A percentile compares a stretch with the other conserved stretches of the same genome.
Conservation (phyloP, 345 rosid genomes). For the Melaleuca quinquenervia region DNA sequence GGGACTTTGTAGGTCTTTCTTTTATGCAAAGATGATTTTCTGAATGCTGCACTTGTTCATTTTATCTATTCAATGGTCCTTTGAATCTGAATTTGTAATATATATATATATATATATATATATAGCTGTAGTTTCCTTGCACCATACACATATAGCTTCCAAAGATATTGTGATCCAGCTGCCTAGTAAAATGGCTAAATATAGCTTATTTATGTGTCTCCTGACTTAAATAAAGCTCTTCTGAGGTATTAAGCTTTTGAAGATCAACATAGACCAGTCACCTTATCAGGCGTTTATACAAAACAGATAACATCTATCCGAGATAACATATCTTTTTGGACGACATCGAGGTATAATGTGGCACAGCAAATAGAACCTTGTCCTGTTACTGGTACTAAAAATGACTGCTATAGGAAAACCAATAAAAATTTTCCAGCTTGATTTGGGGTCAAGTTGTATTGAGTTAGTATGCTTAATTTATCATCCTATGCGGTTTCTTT, state of each 20-base stretch:
- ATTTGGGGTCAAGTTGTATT: not conserved
- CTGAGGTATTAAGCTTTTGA: not conserved
- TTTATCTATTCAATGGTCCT: no score
- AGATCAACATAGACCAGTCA: not conserved
- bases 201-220: not conserved
- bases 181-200: not conserved
- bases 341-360: not conserved
- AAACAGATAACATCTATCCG: not conserved
- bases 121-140: not conserved
- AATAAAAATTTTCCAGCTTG: not conserved
- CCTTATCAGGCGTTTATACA: not conserved
- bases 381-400: not conserved
- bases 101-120: no score
- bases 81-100: not conserved
- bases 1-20: slow-evolving; percentile 11
- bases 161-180: not conserved
- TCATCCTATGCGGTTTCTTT: not conserved
- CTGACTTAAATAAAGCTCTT: not conserved
- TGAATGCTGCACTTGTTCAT: no score
- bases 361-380: not conserved
- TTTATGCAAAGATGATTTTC: no score
- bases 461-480: not conserved
- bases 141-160: not conserved
- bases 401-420: not conserved
- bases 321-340: not conserved